A percentile compares a stretch with the other conserved stretches of the same genome.
Conservation (phyloP, 257 asterid genomes). For the Ophiorrhiza pumila region DNA sequence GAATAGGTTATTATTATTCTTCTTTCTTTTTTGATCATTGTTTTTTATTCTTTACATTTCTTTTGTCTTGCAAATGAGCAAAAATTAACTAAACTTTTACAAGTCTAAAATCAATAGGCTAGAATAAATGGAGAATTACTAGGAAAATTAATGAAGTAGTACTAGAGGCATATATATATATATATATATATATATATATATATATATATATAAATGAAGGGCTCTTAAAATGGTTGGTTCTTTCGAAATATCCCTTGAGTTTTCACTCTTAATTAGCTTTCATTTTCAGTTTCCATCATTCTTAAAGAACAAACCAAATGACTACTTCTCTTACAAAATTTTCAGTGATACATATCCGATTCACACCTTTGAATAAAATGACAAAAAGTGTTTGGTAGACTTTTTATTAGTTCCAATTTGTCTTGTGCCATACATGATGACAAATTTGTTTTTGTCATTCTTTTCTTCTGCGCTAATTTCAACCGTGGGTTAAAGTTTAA, state of each 20-base stretch:
- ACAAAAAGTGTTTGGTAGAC: constrained; percentile 14
- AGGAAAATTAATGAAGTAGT: background rate
- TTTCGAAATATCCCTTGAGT: too few species aligned
- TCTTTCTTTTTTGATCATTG: background rate
- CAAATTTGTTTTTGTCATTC: background rate
- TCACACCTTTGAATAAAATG: constrained; percentile 4
- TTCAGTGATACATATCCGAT: background rate
- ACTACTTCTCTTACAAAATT: background rate
- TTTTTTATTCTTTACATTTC: background rate
- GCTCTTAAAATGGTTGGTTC: background rate
- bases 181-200: too few species aligned
- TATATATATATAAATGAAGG: background rate
- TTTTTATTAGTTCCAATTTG: constrained; percentile 10
- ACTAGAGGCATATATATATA: background rate
- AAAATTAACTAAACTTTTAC: too few species aligned
- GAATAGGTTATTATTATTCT: background rate
- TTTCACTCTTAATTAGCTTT: background rate
- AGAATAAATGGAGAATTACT: background rate
- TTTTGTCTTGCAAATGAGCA: background rate
- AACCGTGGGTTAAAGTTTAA: background rate
- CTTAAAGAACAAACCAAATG: background rate
- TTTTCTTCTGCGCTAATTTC: too few species aligned
- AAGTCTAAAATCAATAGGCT: background rate
- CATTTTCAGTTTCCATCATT: background rate
- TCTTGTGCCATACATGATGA: background rate